A percentile compares a stretch with the other conserved stretches of the same genome.
Evolutionary conservation across 768 basidiomycete genomes (phyloP).

Genomic region (Leccinum disarticulatum): DNA sequence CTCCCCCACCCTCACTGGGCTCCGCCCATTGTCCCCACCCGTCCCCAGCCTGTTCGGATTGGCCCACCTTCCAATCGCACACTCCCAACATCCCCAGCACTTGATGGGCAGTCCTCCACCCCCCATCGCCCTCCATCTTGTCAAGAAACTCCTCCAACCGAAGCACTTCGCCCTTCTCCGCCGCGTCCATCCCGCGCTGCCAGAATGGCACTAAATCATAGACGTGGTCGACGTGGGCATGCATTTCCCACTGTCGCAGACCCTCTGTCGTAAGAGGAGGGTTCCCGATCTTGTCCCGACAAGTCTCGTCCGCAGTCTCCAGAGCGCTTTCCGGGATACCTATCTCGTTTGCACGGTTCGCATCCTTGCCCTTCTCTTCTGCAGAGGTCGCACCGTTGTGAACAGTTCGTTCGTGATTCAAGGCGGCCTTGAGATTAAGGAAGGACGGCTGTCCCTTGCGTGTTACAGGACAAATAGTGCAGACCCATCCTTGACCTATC

Average conservation of each 20-base stretch:
- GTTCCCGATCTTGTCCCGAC: constrained; percentile 33
- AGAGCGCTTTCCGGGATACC: constrained; percentile 6
- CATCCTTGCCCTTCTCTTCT: not conserved
- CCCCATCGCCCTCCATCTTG: constrained; percentile 36
- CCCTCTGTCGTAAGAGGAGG: constrained; percentile 31
- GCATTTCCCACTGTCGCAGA: constrained; percentile 30
- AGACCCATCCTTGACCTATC: constrained; percentile 34
- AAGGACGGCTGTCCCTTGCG: constrained; percentile 22
- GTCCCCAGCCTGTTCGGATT: not conserved
- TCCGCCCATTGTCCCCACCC: constrained; percentile 1
- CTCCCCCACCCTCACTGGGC: not conserved
- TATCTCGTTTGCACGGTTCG: not conserved
- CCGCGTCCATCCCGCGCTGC: constrained; percentile 48
- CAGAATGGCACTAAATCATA: constrained; percentile 55
- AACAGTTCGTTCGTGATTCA: constrained; percentile 31
- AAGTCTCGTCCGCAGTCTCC: constrained; percentile 18
- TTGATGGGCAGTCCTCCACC: constrained; percentile 30
- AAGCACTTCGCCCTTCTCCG: constrained; percentile 43
- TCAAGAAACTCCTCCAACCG: constrained; percentile 48
- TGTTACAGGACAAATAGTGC: constrained; percentile 31
- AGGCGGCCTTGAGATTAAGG: constrained; percentile 29
- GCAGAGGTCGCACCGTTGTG: constrained; percentile 12
- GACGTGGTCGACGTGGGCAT: constrained; percentile 45
- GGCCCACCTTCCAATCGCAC: constrained; percentile 12
- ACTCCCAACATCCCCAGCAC: constrained; percentile 32